These are phyloP conservation scores for Euphorbia neoarborescens DNA, from an alignment of 441 rosid species.

Conservation along the genomic window DNA sequence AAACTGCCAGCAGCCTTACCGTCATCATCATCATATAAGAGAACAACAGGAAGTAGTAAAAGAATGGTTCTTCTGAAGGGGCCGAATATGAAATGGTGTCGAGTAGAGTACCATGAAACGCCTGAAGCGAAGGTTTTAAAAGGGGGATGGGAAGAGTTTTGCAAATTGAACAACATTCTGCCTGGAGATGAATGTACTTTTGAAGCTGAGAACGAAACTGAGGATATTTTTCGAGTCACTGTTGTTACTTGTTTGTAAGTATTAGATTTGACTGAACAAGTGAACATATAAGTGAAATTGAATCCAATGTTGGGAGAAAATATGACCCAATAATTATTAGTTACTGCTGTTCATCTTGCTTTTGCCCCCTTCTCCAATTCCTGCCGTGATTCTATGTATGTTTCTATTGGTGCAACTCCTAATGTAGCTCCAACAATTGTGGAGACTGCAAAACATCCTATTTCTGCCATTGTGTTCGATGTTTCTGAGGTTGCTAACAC, in stretches of 20 bases:
- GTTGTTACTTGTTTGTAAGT: not conserved
- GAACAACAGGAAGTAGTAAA: constrained; percentile 2
- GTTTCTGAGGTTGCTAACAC: constrained; percentile 63
- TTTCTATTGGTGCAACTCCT: constrained; percentile 57
- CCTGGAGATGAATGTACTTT: constrained; percentile 31
- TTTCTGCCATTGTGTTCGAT: constrained; percentile 69
- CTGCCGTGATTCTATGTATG: constrained; percentile 76
- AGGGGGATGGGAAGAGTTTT: constrained; percentile 32
- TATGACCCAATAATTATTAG: constrained; percentile 42
- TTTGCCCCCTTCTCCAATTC: constrained; percentile 77
- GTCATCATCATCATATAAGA: not conserved
- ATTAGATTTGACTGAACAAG: too few species aligned
- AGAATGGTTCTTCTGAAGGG: constrained; percentile 26
- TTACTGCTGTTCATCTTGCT: constrained; percentile 80
- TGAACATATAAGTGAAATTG: too few species aligned
- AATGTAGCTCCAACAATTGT: constrained; percentile 62
- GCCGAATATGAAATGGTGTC: constrained; percentile 26
- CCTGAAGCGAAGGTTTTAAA: constrained; percentile 14
- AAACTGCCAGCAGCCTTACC: constrained; percentile 12
- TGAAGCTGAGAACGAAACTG: not conserved
- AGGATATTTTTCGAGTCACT: constrained; percentile 14
- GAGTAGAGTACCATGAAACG: constrained; percentile 25
- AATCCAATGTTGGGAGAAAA: constrained; percentile 51
- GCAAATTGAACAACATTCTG: constrained; percentile 26
- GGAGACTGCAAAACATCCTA: constrained; percentile 63